Evolutionary conservation across 768 basidiomycete species (phyloP).

Genomic region (Russula dissimulans): DNA sequence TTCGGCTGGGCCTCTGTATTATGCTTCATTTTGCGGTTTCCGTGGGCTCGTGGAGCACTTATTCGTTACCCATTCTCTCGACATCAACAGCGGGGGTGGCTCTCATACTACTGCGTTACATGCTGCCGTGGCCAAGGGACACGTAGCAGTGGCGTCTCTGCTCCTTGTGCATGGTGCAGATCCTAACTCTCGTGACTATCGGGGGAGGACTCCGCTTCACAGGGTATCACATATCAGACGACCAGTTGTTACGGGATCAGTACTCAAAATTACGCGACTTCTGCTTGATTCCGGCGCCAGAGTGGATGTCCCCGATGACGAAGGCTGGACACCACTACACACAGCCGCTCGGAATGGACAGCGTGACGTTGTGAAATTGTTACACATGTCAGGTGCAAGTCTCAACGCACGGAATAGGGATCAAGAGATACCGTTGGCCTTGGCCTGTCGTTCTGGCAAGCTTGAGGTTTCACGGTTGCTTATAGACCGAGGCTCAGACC

Average conservation of each 20-base stretch:
- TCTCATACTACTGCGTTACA: not conserved
- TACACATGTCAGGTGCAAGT: not conserved
- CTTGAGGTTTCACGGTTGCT: not conserved
- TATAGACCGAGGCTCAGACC: not conserved
- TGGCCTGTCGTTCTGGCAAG: not conserved
- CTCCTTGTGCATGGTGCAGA: not conserved
- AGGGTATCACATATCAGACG: not conserved
- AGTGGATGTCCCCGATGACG: not conserved
- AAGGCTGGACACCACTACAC: not conserved
- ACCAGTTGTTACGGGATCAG: not conserved
- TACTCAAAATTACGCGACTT: not conserved
- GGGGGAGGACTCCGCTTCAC: not conserved
- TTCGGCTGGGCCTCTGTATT: not conserved
- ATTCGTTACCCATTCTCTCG: not conserved
- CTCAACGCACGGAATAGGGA: not conserved
- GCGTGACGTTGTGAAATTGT: not conserved
- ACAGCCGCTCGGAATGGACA: not conserved
- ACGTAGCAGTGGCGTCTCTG: not conserved
- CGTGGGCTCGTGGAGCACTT: not conserved
- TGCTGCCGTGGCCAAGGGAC: not conserved
- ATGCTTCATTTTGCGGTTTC: conserved; percentile 2
- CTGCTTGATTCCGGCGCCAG: not conserved
- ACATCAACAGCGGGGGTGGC: not conserved
- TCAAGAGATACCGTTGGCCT: not conserved
- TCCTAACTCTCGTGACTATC: not conserved